Evolutionary conservation across 2,329 filamentous ascomycete species (phyloP).

Genomic region (Teratosphaeria viscida): DNA sequence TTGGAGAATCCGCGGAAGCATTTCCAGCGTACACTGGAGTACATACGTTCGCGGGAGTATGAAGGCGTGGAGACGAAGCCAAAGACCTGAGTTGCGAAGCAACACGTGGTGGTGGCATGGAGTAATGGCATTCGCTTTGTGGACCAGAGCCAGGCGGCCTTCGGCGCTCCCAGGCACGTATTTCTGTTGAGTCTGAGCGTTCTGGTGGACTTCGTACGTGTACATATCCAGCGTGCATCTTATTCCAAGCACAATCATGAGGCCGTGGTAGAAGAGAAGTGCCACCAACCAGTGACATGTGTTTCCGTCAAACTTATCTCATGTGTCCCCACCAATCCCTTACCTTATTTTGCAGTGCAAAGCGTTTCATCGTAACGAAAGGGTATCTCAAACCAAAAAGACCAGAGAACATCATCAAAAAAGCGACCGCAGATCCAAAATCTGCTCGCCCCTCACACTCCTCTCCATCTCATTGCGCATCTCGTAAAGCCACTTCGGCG

Average conservation of each 20-base stretch:
- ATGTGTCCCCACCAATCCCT: no score
- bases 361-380: background rate
- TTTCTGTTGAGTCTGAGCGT: background rate
- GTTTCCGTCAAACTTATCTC: background rate
- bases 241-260: background rate
- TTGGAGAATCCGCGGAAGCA: constrained; percentile 87
- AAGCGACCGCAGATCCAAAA: constrained; percentile 5
- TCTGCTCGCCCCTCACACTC: constrained; percentile 7
- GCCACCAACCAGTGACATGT: background rate
- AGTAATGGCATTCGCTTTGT: background rate
- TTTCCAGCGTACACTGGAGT: constrained; percentile 88
- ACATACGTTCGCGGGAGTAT: constrained; percentile 83
- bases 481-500: constrained; percentile 8
- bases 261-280: background rate
- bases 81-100: constrained; percentile 23
- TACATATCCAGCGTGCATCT: background rate
- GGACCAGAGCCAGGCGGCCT: background rate
- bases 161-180: background rate
- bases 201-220: background rate
- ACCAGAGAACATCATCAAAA: constrained; percentile 1
- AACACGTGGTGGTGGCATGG: background rate
- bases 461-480: constrained; percentile 5
- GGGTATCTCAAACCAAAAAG: constrained; percentile 3
- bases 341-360: no score
- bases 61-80: constrained; percentile 74